Base-by-base conservation (phyloP, 2,329 filamentous ascomycete genomes). In the Colletotrichum ledebouriae region DNA sequence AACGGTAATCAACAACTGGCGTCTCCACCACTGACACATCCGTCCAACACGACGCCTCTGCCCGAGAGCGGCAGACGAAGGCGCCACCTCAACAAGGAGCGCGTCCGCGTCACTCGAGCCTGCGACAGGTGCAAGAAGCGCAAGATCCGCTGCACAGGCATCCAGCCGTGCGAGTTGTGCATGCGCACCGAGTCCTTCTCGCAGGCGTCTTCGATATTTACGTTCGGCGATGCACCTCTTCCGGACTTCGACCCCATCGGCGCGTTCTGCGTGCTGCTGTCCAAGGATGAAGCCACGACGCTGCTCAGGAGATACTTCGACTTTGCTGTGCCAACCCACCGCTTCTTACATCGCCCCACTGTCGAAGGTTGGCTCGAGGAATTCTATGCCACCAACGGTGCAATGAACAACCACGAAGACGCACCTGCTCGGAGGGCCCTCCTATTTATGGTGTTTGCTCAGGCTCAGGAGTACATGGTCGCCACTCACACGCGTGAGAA, bases 251-350 rank as follows among this genome's bases (percentile, higher is more conserved):
- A 78, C 20, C 76, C 79, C 15, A 73, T 75, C 29, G 63, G 63
- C 58, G 63, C 63, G 5, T 77, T 78, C 34, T 80, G 81, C 73
- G 72, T 81, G 72, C 69, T 86, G 73, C 77, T 81, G 33, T 68
- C 84, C 49, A 76, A 78, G 49, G 76, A 79, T 6, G 78, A 77
- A 33, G 75, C 75, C 3, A 70, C 75, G 47, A 72, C 71, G 1
- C 47, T 88, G 17, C 76, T 88, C 1, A 79, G 82, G 39, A 76
- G 85, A 6, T 88, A 88, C 66, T 88, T 88, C 72, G 86, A 87
- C 61, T 86, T 85, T 71, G 85, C 85, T 1, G 85, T 86, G 64
- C 85, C 86, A 1, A 87, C 86, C 0, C 85, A 88, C 71, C 80
- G 85, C 0, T 87, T 87, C 67, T 73, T 88, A 6, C 85, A 87